Conservation (phyloP, 495 filamentous ascomycete genomes). For the Sabuloglossum arenarium region DNA sequence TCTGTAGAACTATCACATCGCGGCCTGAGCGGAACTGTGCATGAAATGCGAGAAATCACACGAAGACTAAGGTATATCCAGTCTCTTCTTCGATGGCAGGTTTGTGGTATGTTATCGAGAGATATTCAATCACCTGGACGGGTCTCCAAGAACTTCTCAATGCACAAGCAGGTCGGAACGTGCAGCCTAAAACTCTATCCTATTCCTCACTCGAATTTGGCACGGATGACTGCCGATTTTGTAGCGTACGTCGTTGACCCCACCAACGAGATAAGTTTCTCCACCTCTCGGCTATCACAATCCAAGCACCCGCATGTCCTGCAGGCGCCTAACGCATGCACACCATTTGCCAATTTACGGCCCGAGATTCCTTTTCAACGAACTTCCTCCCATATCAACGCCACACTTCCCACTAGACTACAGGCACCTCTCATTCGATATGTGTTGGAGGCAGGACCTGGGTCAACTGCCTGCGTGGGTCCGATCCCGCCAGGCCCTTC, state of each 20-base stretch:
- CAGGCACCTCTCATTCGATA: background rate
- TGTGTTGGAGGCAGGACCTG: background rate
- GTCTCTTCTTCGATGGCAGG: too few species aligned
- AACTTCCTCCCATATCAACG: background rate
- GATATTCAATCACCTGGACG: background rate
- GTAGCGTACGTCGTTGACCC: background rate
- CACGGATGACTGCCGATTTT: too few species aligned
- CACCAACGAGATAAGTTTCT: background rate
- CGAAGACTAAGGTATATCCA: too few species aligned
- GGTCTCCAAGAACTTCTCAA: background rate
- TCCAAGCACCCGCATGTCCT: background rate
- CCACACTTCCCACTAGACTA: background rate
- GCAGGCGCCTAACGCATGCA: background rate
- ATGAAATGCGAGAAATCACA: too few species aligned
- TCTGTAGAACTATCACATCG: too few species aligned
- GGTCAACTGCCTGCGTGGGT: background rate
- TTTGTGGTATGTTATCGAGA: too few species aligned
- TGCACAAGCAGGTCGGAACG: background rate
- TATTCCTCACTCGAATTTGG: too few species aligned
- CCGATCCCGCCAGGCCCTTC: background rate
- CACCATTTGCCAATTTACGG: conserved; percentile 1
- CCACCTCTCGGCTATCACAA: conserved; percentile 1
- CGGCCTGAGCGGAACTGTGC: too few species aligned
- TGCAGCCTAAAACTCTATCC: background rate
- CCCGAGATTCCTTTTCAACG: background rate